A percentile compares a stretch with the other conserved stretches of the same genome.
Conservation (phyloP, 441 rosid genomes). For the Erodium texanum region DNA sequence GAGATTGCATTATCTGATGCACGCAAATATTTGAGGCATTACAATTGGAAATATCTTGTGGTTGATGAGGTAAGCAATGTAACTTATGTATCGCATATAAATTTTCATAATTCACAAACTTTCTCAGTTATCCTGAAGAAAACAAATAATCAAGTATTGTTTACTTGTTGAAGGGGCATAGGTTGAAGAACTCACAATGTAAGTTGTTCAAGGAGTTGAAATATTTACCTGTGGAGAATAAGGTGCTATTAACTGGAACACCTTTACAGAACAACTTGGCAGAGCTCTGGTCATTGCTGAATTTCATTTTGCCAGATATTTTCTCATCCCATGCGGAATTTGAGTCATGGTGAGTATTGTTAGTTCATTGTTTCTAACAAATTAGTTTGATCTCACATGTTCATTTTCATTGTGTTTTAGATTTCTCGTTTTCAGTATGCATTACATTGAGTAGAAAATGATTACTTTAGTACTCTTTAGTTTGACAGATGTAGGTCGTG, state of each 20-base stretch:
- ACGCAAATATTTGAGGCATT: constrained; percentile 48
- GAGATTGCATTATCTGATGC: constrained; percentile 83
- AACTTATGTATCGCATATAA: background rate
- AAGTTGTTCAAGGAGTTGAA: constrained; percentile 63
- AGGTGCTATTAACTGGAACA: constrained; percentile 87
- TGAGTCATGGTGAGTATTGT: constrained; percentile 65
- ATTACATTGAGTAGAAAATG: background rate
- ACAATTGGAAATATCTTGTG: constrained; percentile 81
- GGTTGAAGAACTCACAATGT: constrained; percentile 81
- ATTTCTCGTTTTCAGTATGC: background rate
- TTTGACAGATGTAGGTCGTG: too few species aligned
- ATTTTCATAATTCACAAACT: too few species aligned
- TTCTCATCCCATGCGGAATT: constrained; percentile 88
- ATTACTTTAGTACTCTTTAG: too few species aligned
- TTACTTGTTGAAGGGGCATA: constrained; percentile 59
- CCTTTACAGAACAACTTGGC: constrained; percentile 91
- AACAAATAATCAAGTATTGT: too few species aligned
- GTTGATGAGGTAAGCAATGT: constrained; percentile 71
- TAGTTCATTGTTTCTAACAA: background rate
- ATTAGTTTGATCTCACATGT: background rate
- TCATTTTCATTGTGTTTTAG: too few species aligned
- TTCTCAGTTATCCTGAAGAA: too few species aligned
- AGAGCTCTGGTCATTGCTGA: constrained; percentile 90
- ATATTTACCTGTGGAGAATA: constrained; percentile 48
- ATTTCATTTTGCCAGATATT: constrained; percentile 90